These are phyloP conservation scores for Penicillium verhagenii DNA, from an alignment of 495 filamentous ascomycete genomes.

Conservation along the genomic window DNA sequence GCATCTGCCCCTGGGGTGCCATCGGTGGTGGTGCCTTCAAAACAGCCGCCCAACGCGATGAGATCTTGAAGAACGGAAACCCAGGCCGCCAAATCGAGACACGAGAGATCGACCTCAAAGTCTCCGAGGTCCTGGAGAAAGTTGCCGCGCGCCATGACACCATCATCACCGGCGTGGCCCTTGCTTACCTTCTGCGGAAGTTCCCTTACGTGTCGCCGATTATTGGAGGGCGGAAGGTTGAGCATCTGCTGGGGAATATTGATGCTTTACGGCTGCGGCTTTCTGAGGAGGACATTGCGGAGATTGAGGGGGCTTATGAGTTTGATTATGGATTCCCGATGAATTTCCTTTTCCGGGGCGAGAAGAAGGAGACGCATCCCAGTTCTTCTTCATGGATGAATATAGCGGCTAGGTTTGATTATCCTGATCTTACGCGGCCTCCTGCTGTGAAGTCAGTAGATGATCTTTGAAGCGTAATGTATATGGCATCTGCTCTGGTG, in stretches of 20 bases:
- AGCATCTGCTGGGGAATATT: conserved; percentile 68
- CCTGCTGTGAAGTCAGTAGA: conserved; percentile 20
- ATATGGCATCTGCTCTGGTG: neutral
- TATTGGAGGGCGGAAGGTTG: conserved; percentile 62
- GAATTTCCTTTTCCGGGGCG: conserved; percentile 41
- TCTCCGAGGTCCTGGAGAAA: conserved; percentile 58
- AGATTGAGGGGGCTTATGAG: conserved; percentile 60
- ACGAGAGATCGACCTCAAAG: conserved; percentile 17
- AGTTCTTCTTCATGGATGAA: conserved; percentile 15
- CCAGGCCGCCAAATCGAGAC: conserved; percentile 19
- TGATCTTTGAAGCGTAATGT: neutral
- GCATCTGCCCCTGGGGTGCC: conserved; percentile 54
- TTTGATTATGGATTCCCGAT: conserved; percentile 65
- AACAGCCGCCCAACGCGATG: conserved; percentile 19
- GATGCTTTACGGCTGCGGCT: conserved; percentile 60
- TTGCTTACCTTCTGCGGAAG: conserved; percentile 75
- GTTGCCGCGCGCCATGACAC: conserved; percentile 57
- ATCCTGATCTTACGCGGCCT: conserved; percentile 20
- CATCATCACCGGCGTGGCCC: conserved; percentile 49
- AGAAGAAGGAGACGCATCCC: conserved; percentile 21
- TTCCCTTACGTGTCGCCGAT: conserved; percentile 77
- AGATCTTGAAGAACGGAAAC: conserved; percentile 18
- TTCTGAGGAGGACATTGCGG: conserved; percentile 57
- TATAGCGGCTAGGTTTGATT: conserved; percentile 21
- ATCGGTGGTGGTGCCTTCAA: conserved; percentile 49